A percentile compares a stretch with the other conserved stretches of the same genome.
Conservation (phyloP, 495 filamentous ascomycete genomes). For the Lepidopterella palustris region DNA sequence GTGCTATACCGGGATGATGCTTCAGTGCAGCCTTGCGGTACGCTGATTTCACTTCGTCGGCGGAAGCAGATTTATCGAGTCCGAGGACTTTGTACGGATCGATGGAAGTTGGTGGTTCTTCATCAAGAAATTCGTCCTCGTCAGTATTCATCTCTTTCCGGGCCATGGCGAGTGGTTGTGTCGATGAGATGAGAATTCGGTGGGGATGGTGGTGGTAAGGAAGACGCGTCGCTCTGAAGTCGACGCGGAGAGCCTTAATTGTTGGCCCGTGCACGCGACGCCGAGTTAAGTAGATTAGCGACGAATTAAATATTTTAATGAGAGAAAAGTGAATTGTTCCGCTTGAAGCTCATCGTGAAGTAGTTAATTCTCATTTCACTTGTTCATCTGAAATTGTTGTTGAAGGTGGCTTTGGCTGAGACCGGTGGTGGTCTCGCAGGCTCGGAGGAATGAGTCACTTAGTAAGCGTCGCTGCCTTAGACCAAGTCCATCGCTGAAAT, state of each 20-base stretch:
- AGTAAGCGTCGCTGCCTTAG: too few relatives aligned
- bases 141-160: neutral
- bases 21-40: conserved; percentile 40
- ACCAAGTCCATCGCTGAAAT: too few relatives aligned
- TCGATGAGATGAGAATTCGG: neutral
- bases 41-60: conserved; percentile 38
- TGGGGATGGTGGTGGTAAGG: neutral
- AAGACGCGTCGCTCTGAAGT: conserved; percentile 16
- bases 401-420: too few relatives aligned
- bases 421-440: too few relatives aligned
- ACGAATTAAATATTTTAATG: too few relatives aligned
- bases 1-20: conserved; percentile 37
- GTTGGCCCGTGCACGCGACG: too few relatives aligned
- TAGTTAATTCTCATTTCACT: too few relatives aligned
- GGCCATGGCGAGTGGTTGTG: neutral
- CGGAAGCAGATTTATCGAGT: conserved; percentile 31
- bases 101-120: conserved; percentile 34
- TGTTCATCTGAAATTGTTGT: too few relatives aligned
- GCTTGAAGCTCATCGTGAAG: too few relatives aligned
- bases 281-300: too few relatives aligned
- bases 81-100: conserved; percentile 40
- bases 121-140: conserved; percentile 16
- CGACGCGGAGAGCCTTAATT: neutral
- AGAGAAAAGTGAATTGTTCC: too few relatives aligned
- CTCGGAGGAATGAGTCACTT: too few relatives aligned